Base-by-base conservation (phyloP, 139 green algal genomes). In the Chlorella ohadii region DNA sequence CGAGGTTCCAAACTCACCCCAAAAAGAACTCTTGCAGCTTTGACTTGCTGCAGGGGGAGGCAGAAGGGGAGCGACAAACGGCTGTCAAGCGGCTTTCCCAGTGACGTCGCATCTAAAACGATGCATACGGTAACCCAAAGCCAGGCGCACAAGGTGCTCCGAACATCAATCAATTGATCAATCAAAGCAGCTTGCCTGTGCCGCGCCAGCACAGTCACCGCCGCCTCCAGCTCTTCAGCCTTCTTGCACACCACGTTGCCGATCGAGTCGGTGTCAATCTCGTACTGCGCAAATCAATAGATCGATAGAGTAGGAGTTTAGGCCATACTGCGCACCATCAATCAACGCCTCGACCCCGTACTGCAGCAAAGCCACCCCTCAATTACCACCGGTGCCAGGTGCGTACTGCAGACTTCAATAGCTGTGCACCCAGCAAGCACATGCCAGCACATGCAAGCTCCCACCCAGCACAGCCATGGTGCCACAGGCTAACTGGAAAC, bases 231-330 rank as follows among this genome's bases (percentile, higher is more conserved):
- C 70, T 94, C 90, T n/a, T 92, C 85, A 4, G 90, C 90, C 39
- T 94, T 94, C 33, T 86, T 78, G 80, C 90, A 95, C 41, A 96
- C 76, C 23, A 94, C 88, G 68, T 91, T 91, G 7, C 93, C 93
- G 20, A 96, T 89, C 67, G 47, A 88, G 72, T 92, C 89, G 0
- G 86, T 90, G 88, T 94, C 91, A 1, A 88, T 86, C 27, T 93
- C 90, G 81, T 84, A 88, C 86, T 90, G 87, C 34, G 95, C n/a
- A n/a, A n/a, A n/a, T n/a, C n/a, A n/a, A n/a, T n/a, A n/a, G n/a
- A n/a, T n/a, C n/a, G n/a, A n/a, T n/a, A n/a, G n/a, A n/a, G n/a
- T n/a, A n/a, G n/a, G n/a, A n/a, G n/a, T n/a, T n/a, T n/a, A n/a
- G n/a, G n/a, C n/a, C n/a, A n/a, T n/a, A n/a, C n/a, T n/a, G n/a